Base-by-base conservation (phyloP, 2,329 filamentous ascomycete genomes). In the Xylariaceae sp. region DNA sequence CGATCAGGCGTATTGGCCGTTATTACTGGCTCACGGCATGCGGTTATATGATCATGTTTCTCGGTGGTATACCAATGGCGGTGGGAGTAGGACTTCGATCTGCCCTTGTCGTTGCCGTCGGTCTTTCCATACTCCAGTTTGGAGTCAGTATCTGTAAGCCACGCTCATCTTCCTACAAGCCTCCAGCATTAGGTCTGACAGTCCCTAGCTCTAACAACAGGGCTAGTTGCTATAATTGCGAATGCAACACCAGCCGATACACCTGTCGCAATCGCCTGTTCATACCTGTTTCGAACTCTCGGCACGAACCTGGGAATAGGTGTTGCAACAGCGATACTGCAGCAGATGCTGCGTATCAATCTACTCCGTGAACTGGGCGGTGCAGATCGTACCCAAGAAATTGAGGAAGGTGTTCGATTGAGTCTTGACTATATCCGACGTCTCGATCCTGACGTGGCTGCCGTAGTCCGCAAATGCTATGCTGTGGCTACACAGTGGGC, bases 281-380 rank as follows among this genome's bases (percentile, higher is more conserved):
- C 84, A 17, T 93, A 93, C 69, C 81, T 93, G 19, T 93, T 93
- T 75, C 84, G 89, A 38, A 87, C 86, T 1, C 75, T 92, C 0
- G 89, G 88, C n/a, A 77, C 89, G n/a, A 87, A 86, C 6, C 74
- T 91, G 50, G 89, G 88, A 11, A 76, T 91, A 50, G 87, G 86
- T n/a, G 72, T 89, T 51, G 81, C 81, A 46, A 83, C 87, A 1
- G 88, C 87, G 1, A 78, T 89, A 7, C 79, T 90, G 42, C 90
- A 93, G 65, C 83, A 88, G 63, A 76, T 78, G 2, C 74, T 93
- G 17, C 76, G 87, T 14, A 72, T 71, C 2, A 73, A 79, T 43
- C 73, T 93, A 4, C 72, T 74, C 2, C 62, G 67, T 1, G 74
- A 76, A 2, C 71, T 91, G 14, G 76, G 76, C 47, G 81, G 81